Percentiles rank a stretch among this genome's conserved stretches.
Evolutionary conservation across 164 flowering plant genomes (phyloP).

Genomic region (Echeveria elegans): DNA sequence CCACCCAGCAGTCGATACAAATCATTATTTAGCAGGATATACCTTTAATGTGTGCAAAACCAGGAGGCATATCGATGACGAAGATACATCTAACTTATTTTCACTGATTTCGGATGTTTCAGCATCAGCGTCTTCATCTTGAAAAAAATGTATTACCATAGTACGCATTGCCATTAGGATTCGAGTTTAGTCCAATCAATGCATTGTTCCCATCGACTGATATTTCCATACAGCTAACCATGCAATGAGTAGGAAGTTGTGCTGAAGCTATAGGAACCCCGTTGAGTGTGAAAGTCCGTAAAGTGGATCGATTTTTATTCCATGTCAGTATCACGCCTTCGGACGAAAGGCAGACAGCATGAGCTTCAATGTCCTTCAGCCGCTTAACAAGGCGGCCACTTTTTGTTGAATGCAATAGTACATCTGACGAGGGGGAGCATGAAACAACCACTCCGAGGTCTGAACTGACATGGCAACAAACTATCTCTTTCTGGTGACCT

Average conservation of each 20-base stretch:
- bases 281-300: slow-evolving; percentile 65
- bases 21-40: background rate
- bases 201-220: slow-evolving; percentile 66
- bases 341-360: slow-evolving; percentile 66
- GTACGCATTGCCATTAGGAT: slow-evolving; percentile 23
- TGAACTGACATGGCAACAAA: slow-evolving; percentile 71
- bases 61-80: slow-evolving; percentile 68
- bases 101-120: slow-evolving; percentile 18
- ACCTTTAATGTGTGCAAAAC: slow-evolving; percentile 76
- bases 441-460: slow-evolving; percentile 83
- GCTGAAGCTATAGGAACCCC: slow-evolving; percentile 58
- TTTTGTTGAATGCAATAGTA: slow-evolving; percentile 74
- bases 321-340: slow-evolving; percentile 72
- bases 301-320: slow-evolving; percentile 45
- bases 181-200: slow-evolving; percentile 55
- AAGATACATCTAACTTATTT: slow-evolving; percentile 32
- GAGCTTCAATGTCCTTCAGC: slow-evolving; percentile 60
- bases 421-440: slow-evolving; percentile 61
- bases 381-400: slow-evolving; percentile 72
- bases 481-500: slow-evolving; percentile 74
- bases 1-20: background rate
- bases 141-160: slow-evolving; percentile 16
- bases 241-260: slow-evolving; percentile 39
- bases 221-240: slow-evolving; percentile 79
- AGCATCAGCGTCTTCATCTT: slow-evolving; percentile 15